Evolutionary conservation across 2,329 filamentous ascomycete genomes (phyloP), one percentile per base, ranked within the genome.

Genomic region (Neofusicoccum laricinum): DNA sequence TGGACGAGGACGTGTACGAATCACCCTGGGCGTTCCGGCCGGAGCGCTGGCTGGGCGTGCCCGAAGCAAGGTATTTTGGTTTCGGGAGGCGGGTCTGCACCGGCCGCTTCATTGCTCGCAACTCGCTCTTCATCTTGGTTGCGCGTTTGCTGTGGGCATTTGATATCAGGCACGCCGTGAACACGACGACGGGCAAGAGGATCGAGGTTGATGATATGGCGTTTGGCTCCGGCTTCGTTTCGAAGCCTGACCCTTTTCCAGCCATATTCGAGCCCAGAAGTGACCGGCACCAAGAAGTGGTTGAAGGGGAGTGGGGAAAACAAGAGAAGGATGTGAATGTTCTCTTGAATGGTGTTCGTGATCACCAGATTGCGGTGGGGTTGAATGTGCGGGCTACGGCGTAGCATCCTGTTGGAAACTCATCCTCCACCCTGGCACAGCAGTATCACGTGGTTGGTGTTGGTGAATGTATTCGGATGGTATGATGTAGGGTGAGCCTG

Each of bases 111-210:
- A 70, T 79, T 43, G 75, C 74, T 2, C 66, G 64, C 1, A 73
- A 74, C 32, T 73, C 72, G 66, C 62, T 83, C 67, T 71, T 81
- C 65, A 80, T 85, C 65, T 81, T 80, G 19, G 80, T 85, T 63
- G 79, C 81, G 1, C 73, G 81, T 48, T 77, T 85, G 73, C 79
- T 85, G 53, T 78, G 84, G 68, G 82, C 81, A 0, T 83, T 82
- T 21, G 81, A 84, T 62, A 74, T 85, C 50, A 40, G 14, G n/a
- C 55, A 59, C n/a, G 55, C 55, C 4, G 30, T 30, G 14, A 19
- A 59, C 17, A 79, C 59, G n/a, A 48, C 64, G 7, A 50, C 48
- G 14, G 66, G 63, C 2, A 63, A 59, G 38, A 57, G 48, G 4
- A 64, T 64, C 10, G 34, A 66, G 1, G 67, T 76, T 1, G 68